Base-by-base conservation (phyloP, 176 grass and related monocot species). In the Eragrostis nindensis region DNA sequence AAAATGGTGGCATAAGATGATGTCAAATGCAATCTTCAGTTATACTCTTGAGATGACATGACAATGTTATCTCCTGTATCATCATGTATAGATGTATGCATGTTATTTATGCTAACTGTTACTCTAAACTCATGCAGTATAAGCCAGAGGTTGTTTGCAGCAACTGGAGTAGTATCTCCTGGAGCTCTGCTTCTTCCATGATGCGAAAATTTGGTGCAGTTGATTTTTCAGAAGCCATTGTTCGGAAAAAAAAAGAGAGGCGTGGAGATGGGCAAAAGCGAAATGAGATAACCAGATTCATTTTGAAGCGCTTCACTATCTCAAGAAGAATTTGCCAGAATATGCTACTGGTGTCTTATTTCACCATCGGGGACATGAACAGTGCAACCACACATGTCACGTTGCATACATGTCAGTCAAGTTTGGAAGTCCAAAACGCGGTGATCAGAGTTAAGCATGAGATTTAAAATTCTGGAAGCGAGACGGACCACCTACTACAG, bases 401-500 rank as follows among this genome's bases (percentile, higher is more conserved):
- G 63, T 80, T 79, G 74, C 50, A 1, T 61, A 79, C 67, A 42
- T 68, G 75, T 74, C n/a, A 57, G 46, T 55, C 47, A 80, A 36
- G 69, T 62, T 69, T 69, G 26, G 29, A 74, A 84, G 75, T 84
- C 70, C 76, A 84, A 77, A 77, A 75, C 76, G 5, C 69, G 70
- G 70, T 57, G 82, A 84, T 13, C 44, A 27, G 16, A 66, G 61
- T 79, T 16, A 81, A 65, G 10, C 19, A 32, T 10, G n/a, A 18
- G 52, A 79, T 84, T 84, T 75, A 80, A 84, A 62, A 89, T 89
- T 84, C 53, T 69, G 32, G 69, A 84, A 63, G 62, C 81, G 52
- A 89, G 62, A 65, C 15, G 7, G 70, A 88, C 86, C 81, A 89
- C 87, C 87, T 84, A 74, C 82, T 84, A 44, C 70, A 47, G 48